These are phyloP conservation scores for Blepharisma stoltei DNA, from an alignment of 73 alveolate genomes.

Conservation along the genomic window DNA sequence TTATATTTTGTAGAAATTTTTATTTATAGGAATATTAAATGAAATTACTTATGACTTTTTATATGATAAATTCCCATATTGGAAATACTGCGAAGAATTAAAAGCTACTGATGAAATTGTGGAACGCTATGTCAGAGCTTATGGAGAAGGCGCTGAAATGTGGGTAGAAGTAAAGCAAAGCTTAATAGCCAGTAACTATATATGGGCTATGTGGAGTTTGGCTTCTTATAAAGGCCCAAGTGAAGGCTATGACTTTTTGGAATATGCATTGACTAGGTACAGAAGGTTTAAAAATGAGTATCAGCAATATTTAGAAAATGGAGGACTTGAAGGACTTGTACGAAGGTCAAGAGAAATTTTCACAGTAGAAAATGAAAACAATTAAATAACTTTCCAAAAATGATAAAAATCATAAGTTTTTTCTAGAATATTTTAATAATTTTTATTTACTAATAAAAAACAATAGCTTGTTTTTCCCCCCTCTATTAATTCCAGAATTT, in stretches of 20 bases:
- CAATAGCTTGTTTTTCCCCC: no score
- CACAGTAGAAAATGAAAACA: no score
- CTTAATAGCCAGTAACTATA: neutral
- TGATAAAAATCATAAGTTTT: no score
- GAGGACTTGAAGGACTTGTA: neutral
- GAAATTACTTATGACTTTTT: neutral
- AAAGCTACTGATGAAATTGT: neutral
- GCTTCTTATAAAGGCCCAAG: neutral
- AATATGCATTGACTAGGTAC: neutral
- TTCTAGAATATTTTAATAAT: no score
- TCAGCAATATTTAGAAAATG: neutral
- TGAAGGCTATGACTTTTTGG: slow-evolving; percentile 18
- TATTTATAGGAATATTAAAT: no score
- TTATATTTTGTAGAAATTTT: no score
- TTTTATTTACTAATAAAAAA: no score
- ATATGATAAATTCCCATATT: neutral
- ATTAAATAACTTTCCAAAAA: no score
- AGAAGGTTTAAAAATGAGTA: neutral
- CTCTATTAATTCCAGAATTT: no score
- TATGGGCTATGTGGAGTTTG: slow-evolving; percentile 24
- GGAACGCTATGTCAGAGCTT: neutral
- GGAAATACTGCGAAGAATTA: neutral
- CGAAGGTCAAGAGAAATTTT: no score
- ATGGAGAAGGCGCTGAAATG: slow-evolving; percentile 20
- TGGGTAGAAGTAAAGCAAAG: slow-evolving; percentile 22